These are phyloP conservation scores for Candida peoriensis DNA, from an alignment of 805 yeast species.

Conservation along the genomic window DNA sequence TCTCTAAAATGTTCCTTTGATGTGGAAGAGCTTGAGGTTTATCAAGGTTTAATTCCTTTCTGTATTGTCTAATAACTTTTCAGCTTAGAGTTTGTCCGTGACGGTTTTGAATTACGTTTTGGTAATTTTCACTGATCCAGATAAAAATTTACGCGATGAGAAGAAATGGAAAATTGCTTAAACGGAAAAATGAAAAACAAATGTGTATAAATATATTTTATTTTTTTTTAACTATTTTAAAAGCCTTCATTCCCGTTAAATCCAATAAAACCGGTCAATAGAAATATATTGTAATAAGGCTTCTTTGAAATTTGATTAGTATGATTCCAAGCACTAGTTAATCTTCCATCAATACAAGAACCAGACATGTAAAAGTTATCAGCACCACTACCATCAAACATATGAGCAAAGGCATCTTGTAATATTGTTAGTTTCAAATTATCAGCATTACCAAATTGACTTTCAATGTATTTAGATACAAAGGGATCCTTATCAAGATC, in stretches of 20 bases:
- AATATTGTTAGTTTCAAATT: constrained; percentile 43
- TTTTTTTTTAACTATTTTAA: constrained; percentile 13
- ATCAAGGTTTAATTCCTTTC: neutral
- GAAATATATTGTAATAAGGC: constrained; percentile 54
- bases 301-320: constrained; percentile 67
- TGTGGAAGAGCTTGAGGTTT: neutral
- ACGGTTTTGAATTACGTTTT: too few relatives aligned
- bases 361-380: constrained; percentile 83
- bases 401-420: constrained; percentile 38
- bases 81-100: too few relatives aligned
- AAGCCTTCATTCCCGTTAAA: constrained; percentile 71
- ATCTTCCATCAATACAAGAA: constrained; percentile 76
- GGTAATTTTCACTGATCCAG: too few relatives aligned
- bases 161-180: neutral
- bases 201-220: too few relatives aligned
- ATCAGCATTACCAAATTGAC: constrained; percentile 52
- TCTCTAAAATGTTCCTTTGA: constrained; percentile 18
- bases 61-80: too few relatives aligned
- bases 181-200: neutral
- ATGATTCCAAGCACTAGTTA: constrained; percentile 82
- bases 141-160: neutral
- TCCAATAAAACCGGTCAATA: constrained; percentile 67
- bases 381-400: constrained; percentile 77
- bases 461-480: constrained; percentile 44
- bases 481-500: constrained; percentile 44